These are phyloP conservation scores for Solanum sitiens DNA, from an alignment of 257 asterid species.

Conservation along the genomic window DNA sequence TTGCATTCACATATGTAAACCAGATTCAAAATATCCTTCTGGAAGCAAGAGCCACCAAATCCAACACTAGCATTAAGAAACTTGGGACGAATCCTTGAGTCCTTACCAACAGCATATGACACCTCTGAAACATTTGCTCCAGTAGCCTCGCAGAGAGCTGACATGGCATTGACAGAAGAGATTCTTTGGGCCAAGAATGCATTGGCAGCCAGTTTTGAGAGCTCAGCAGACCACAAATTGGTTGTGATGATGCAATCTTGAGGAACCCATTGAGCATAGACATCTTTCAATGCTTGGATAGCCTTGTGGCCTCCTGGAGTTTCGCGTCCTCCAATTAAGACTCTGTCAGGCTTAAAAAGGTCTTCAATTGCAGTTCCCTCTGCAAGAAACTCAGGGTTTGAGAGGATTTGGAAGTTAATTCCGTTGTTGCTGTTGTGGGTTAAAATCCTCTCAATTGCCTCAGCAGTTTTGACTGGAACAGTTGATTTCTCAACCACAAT, in stretches of 20 bases:
- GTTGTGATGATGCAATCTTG: conserved; percentile 1
- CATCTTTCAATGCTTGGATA: background rate
- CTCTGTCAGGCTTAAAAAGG: conserved; percentile 1
- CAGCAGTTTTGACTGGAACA: conserved; percentile 52
- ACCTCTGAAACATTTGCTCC: conserved; percentile 6
- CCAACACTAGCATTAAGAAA: conserved; percentile 2
- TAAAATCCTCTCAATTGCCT: conserved; percentile 49
- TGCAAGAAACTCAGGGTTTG: conserved; percentile 52
- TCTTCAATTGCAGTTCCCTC: conserved; percentile 24
- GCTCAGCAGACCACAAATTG: conserved; percentile 7
- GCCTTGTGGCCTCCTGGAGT: conserved; percentile 5
- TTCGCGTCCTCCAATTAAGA: conserved; percentile 3
- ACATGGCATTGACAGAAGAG: conserved; percentile 3
- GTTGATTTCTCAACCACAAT: conserved; percentile 53
- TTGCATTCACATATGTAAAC: conserved; percentile 2
- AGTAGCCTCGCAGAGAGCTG: conserved; percentile 6
- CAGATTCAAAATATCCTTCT: background rate
- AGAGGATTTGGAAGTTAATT: conserved; percentile 42
- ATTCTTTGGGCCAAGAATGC: conserved; percentile 7
- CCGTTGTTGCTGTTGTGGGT: conserved; percentile 56
- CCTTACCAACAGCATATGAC: conserved; percentile 2
- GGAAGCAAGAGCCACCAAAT: conserved; percentile 2
- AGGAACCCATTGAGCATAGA: conserved; percentile 1
- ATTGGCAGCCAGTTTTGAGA: background rate
- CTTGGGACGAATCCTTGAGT: background rate